Evolutionary conservation across 257 asterid species (phyloP).

Genomic region (Salvia rosmarinus): DNA sequence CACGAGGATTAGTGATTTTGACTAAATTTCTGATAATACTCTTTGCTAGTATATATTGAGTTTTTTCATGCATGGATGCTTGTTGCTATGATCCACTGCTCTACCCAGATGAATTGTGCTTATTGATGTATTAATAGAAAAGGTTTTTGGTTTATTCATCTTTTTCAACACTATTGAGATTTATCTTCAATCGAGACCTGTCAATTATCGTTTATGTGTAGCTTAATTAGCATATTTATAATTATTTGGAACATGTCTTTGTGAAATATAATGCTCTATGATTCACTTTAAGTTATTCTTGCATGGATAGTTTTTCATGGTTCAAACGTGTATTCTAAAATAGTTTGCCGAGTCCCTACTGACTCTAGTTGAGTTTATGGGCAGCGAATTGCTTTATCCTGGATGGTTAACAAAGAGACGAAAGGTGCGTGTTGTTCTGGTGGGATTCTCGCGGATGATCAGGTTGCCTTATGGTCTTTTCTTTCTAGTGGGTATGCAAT

Average conservation of each 20-base stretch:
- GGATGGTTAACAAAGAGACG: constrained; percentile 97
- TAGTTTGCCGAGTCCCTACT: constrained; percentile 26
- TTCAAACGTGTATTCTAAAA: neutral
- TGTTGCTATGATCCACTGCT: constrained; percentile 3
- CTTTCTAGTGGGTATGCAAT: constrained; percentile 15
- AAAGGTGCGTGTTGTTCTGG: constrained; percentile 79
- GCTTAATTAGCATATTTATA: neutral
- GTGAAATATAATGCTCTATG: neutral
- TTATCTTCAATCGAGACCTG: neutral
- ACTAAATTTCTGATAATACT: too few species aligned
- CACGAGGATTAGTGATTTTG: too few species aligned
- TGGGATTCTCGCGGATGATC: constrained; percentile 99
- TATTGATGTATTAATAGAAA: neutral
- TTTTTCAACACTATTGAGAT: neutral
- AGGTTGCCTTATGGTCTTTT: constrained; percentile 52
- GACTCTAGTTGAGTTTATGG: constrained; percentile 38
- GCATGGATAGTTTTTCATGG: neutral
- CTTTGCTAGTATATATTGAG: neutral
- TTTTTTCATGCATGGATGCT: neutral
- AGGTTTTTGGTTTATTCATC: neutral
- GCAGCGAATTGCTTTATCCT: constrained; percentile 91
- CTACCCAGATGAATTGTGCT: constrained; percentile 6
- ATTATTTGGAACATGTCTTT: neutral
- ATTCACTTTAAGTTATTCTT: neutral
- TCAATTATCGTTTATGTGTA: neutral